Base-by-base conservation (phyloP, 805 yeast genomes). In the Kregervanrija fluxuum region DNA sequence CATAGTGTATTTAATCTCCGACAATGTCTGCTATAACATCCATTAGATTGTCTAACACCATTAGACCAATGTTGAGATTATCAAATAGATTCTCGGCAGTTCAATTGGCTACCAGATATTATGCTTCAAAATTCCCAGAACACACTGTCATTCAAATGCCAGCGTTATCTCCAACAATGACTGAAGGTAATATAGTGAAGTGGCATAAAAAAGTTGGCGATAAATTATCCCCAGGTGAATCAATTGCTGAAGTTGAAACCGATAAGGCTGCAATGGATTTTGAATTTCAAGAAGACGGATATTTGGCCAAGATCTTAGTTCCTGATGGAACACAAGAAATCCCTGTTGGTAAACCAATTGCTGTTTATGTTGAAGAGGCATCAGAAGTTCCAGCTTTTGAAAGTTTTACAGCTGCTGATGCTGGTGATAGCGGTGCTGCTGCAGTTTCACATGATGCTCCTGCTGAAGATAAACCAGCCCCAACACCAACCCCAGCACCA, bases 91-190 rank as follows among this genome's bases (percentile, higher is more conserved):
- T 38, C 16, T 33, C 42, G n/a, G 28, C 42, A n/a, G 41, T 49
- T 17, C 42, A 45, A 6, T 34, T 35, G 5, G 16, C 43, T 11
- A 16, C 37, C n/a, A 57, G 60, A 54, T 46, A 46, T 13, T 57
- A 61, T 35, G 56, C 56, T 10, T 52, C 59, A 42, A 61, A 62
- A 38, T 65, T 59, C 53, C 70, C 69, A 33, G 60, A 54, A 15
- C 97, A 93, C 68, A 79, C 85, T 48, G 81, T 93, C 60, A 88
- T 93, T 57, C 83, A 82, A 64, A 93, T 93, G 99, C 99, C 99
- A 40, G 99, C 99, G 9, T 73, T 93, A 59, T 91, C 98, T n/a
- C 99, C 99, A 53, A 93, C 99, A 44, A 93, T 93, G 99, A 85
- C 96, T 49, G 91, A 86, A 62, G 99, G 99, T 64, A 83, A 80